phyloP scores from a whole-genome alignment of 1,284 basidiomycete genomes.

The Naganishia sp. region DNA sequence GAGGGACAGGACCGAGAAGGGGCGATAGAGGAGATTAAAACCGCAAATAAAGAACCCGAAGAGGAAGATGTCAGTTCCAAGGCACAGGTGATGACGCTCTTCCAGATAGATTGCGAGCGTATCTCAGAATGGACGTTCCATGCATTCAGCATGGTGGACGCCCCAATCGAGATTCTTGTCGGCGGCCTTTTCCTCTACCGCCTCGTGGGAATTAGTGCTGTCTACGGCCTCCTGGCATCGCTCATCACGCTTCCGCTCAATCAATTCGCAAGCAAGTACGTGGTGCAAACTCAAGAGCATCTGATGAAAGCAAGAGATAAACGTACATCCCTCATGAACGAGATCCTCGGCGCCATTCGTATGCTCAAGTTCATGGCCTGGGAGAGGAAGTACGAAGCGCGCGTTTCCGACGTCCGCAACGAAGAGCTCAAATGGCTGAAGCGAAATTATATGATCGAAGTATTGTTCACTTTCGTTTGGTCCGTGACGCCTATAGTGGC shows the following conservation, averaged over 20 bases:
- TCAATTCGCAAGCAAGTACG: conserved; percentile 79
- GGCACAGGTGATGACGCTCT: conserved; percentile 74
- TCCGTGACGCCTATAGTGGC: conserved; percentile 51
- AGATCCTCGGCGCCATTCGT: conserved; percentile 84
- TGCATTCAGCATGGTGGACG: conserved; percentile 65
- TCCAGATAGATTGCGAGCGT: conserved; percentile 84
- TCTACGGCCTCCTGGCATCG: conserved; percentile 79
- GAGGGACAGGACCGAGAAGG: conserved; percentile 34
- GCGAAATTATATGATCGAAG: conserved; percentile 82
- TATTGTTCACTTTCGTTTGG: conserved; percentile 55
- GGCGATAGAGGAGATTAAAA: conserved; percentile 41
- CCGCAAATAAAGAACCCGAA: conserved; percentile 42
- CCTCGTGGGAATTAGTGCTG: conserved; percentile 67
- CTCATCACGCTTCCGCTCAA: conserved; percentile 72
- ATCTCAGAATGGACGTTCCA: conserved; percentile 57
- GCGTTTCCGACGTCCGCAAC: conserved; percentile 70
- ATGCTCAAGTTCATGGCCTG: conserved; percentile 98
- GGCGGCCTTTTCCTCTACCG: conserved; percentile 70
- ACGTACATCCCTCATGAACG: conserved; percentile 87
- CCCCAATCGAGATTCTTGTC: conserved; percentile 81
- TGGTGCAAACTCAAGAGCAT: conserved; percentile 79
- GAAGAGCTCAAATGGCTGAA: conserved; percentile 81
- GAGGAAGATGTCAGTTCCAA: conserved; percentile 83
- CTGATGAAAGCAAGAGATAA: conserved; percentile 90
- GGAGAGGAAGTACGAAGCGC: conserved; percentile 84